These are phyloP conservation scores for Tolypocladium pustulatum DNA, from an alignment of 2,329 filamentous ascomycete species.

Conservation along the genomic window DNA sequence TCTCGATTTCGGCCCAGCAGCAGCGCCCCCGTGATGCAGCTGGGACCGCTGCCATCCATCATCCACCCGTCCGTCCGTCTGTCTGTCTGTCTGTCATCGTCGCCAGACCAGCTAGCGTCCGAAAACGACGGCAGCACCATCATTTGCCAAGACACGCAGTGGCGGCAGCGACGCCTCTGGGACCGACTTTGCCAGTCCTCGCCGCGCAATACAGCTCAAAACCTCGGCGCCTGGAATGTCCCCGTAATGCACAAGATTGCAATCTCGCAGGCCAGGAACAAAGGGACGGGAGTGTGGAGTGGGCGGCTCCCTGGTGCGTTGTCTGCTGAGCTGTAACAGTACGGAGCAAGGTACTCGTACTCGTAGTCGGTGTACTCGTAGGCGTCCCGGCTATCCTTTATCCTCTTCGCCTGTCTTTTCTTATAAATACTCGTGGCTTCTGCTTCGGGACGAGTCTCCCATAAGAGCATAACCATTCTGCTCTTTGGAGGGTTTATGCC, in stretches of 20 bases:
- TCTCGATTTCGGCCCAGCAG: background rate
- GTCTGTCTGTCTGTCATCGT: background rate
- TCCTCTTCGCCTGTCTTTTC: background rate
- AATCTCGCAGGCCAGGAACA: background rate
- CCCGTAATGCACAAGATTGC: background rate
- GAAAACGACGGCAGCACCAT: background rate
- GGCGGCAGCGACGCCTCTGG: background rate
- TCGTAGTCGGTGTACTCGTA: too few species aligned
- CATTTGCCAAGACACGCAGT: background rate
- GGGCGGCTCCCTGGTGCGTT: background rate
- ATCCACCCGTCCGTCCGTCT: background rate
- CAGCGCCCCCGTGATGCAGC: slow-evolving; percentile 3
- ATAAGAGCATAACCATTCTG: background rate
- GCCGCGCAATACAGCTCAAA: background rate
- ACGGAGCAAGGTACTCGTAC: too few species aligned
- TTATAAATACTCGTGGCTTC: background rate
- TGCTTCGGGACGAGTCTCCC: background rate
- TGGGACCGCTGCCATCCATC: background rate
- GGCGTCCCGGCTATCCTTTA: background rate
- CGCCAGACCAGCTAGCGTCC: background rate
- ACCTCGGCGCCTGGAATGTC: background rate
- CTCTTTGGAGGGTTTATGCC: background rate
- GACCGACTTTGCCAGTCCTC: too few species aligned
- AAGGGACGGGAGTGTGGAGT: background rate
- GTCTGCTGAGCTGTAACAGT: background rate